Evolutionary conservation across 164 flowering plant genomes (phyloP), one percentile per base, ranked within the genome.

Genomic region (Berberis thunbergii): DNA sequence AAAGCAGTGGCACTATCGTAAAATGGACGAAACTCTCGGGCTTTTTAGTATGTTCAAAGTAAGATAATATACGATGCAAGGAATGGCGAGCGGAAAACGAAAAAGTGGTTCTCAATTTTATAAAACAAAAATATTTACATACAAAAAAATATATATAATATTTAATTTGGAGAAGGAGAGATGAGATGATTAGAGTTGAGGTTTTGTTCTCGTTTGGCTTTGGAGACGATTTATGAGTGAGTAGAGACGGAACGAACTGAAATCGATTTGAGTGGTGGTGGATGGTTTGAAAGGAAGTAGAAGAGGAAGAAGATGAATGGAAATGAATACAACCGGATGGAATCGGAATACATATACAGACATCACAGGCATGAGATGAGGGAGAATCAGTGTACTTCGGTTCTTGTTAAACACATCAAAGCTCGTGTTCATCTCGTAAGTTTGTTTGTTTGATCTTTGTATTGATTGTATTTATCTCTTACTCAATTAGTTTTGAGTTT

Each of bases 391-490:
- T 84, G 90, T 55, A 76, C 81, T 48, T 79, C 88, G 4, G 74
- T 70, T 6, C 67, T 85, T 4, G 72, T 80, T 12, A 85, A 81
- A 67, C 88, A 78, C 73, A 78, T 87, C 80, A 85, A 74, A 72
- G 94, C 90, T 46, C 90, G 90, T 45, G 80, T 77, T 73, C 77
- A 81, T 71, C 78, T 74, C 49, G 82, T 79, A 74, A 71, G 65
- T 41, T 64, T 63, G 13, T 11, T 54, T 63, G 39, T 10, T 26
- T 6, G 57, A 54, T 59, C 61, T 56, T 3, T 59, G 13, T 43
- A 11, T 46, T 38, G 6, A 38, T 41, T 8, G 60, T 4, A 6
- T 57, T 4, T 48, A 13, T 38, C n/a, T 11, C n/a, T 54, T 2
- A 54, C 2, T 3, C 9, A 4, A 54, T 54, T n/a, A 8, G 10